Conservation (phyloP, 2,329 filamentous ascomycete genomes). For the Fusarium dlaminii region DNA sequence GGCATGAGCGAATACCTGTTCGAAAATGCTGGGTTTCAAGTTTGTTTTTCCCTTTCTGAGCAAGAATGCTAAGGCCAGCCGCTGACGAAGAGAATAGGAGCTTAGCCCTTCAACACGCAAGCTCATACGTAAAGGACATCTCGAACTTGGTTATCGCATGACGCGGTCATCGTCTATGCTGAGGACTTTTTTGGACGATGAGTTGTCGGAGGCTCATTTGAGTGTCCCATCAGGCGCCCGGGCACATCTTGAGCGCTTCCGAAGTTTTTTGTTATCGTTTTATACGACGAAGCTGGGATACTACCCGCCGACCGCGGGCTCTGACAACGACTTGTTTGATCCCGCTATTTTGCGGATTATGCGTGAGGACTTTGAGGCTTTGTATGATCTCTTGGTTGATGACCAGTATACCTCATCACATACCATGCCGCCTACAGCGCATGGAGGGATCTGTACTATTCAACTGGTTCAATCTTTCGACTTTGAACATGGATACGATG, state of each 20-base stretch:
- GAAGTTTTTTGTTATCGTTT: slow-evolving; percentile 72
- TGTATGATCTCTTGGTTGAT: slow-evolving; percentile 79
- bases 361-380: slow-evolving; percentile 73
- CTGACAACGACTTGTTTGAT: slow-evolving; percentile 57
- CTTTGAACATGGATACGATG: slow-evolving; percentile 63
- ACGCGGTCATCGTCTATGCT: slow-evolving; percentile 67
- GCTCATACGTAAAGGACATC: slow-evolving; percentile 69
- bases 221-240: slow-evolving; percentile 69
- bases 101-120: slow-evolving; percentile 66
- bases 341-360: slow-evolving; percentile 68
- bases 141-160: slow-evolving; percentile 73
- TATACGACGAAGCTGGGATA: slow-evolving; percentile 75
- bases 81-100: slow-evolving; percentile 50
- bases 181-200: slow-evolving; percentile 74
- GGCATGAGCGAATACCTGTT: slow-evolving; percentile 75
- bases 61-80: slow-evolving; percentile 3
- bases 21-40: slow-evolving; percentile 67
- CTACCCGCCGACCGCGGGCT: slow-evolving; percentile 69
- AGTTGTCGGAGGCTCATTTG: slow-evolving; percentile 73
- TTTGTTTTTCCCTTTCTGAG: slow-evolving; percentile 48
- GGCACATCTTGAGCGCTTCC: slow-evolving; percentile 77
- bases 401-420: slow-evolving; percentile 60
- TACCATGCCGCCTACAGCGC: slow-evolving; percentile 62
- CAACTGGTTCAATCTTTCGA: slow-evolving; percentile 77
- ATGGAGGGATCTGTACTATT: slow-evolving; percentile 75